A percentile compares a stretch with the other conserved stretches of the same genome.
phyloP scores from a whole-genome alignment of 768 basidiomycete species.

The Agrocybe praecox region DNA sequence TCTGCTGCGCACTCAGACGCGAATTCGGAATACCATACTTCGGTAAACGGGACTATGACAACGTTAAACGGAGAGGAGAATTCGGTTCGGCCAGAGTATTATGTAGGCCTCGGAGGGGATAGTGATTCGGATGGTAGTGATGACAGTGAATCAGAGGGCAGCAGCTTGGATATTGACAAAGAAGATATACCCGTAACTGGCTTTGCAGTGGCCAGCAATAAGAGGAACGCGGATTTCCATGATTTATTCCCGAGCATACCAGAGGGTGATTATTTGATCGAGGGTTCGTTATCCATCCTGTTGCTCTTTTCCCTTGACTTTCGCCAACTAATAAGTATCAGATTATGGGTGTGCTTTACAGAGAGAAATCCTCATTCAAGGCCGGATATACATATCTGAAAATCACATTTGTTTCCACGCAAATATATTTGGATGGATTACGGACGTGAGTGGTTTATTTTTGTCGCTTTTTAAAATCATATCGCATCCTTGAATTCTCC shows the following conservation, averaged over 20 bases:
- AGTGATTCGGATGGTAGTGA: slow-evolving; percentile 31
- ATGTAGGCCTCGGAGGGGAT: slow-evolving; percentile 38
- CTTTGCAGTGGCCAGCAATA: slow-evolving; percentile 95
- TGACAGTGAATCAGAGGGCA: slow-evolving; percentile 37
- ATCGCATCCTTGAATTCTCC: neutral
- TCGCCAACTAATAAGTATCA: slow-evolving; percentile 27
- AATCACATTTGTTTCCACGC: slow-evolving; percentile 99
- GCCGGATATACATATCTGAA: slow-evolving; percentile 94
- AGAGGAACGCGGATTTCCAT: slow-evolving; percentile 95
- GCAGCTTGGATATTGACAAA: slow-evolving; percentile 53
- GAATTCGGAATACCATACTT: slow-evolving; percentile 29
- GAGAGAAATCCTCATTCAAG: slow-evolving; percentile 95
- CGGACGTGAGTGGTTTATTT: slow-evolving; percentile 65
- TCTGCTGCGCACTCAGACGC: slow-evolving; percentile 26
- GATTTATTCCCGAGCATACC: slow-evolving; percentile 87
- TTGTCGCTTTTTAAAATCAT: neutral
- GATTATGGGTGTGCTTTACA: slow-evolving; percentile 98
- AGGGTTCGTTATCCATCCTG: slow-evolving; percentile 59
- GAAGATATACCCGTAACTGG: slow-evolving; percentile 92
- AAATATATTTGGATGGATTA: slow-evolving; percentile 99
- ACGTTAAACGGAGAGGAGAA: slow-evolving; percentile 19
- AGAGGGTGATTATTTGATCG: slow-evolving; percentile 96
- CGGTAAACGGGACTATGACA: neutral
- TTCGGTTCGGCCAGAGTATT: slow-evolving; percentile 32
- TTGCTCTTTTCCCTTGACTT: slow-evolving; percentile 4